Evolutionary conservation across 345 rosid genomes (phyloP).

Genomic region (Melastoma malabathricum): DNA sequence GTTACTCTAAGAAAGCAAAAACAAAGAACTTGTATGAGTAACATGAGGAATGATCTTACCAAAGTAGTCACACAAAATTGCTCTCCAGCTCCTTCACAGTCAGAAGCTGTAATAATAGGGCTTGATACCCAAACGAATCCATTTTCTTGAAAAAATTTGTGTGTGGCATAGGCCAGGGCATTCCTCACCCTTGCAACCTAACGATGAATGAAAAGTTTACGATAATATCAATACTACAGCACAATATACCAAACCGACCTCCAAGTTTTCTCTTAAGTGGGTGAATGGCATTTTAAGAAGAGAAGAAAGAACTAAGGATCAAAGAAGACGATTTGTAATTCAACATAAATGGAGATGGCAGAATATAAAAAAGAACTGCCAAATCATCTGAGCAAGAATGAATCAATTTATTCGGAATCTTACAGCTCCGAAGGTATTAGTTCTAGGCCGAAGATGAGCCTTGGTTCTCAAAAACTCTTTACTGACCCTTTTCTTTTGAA

Average conservation of each 20-base stretch:
- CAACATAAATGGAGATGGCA: too few relatives aligned
- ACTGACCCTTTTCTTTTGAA: slow-evolving; percentile 91
- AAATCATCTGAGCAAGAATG: neutral
- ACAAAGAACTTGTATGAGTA: too few relatives aligned
- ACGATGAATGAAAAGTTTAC: slow-evolving; percentile 8
- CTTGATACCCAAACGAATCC: slow-evolving; percentile 96
- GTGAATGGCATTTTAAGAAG: too few relatives aligned
- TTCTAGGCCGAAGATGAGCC: slow-evolving; percentile 97
- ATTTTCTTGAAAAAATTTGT: slow-evolving; percentile 84
- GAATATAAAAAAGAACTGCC: neutral
- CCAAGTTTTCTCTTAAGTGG: too few relatives aligned
- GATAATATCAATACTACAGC: neutral
- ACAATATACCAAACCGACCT: too few relatives aligned
- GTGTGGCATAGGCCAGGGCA: slow-evolving; percentile 89
- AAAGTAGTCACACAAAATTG: slow-evolving; percentile 97
- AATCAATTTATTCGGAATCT: slow-evolving; percentile 13
- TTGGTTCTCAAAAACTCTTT: slow-evolving; percentile 87
- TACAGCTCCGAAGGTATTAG: slow-evolving; percentile 94
- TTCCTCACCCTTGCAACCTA: slow-evolving; percentile 95
- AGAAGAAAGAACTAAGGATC: too few relatives aligned
- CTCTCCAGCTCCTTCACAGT: slow-evolving; percentile 98
- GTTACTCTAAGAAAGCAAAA: too few relatives aligned
- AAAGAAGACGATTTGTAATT: too few relatives aligned
- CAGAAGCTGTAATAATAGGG: slow-evolving; percentile 92
- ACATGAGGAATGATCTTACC: slow-evolving; percentile 23